Conservation (phyloP, 768 basidiomycete species). For the Leucosporidium yakuticum region DNA sequence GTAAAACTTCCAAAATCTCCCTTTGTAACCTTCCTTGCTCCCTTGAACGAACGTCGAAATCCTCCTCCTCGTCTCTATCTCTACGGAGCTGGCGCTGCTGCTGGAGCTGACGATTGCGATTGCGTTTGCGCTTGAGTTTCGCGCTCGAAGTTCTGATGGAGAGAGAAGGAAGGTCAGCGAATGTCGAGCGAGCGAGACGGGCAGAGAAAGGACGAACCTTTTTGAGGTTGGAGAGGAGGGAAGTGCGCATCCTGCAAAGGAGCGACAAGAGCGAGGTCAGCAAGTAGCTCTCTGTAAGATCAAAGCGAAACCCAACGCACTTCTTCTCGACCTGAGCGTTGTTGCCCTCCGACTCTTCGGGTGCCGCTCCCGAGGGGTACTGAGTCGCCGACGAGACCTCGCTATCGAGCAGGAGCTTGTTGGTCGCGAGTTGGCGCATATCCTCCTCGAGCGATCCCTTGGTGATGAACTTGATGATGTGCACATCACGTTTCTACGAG, state of each 20-base stretch:
- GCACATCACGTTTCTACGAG: constrained; percentile 59
- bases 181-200: not conserved
- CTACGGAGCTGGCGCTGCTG: no score
- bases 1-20: no score
- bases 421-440: constrained; percentile 54
- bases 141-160: no score
- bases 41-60: no score
- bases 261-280: not conserved
- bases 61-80: no score
- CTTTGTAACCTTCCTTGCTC: no score
- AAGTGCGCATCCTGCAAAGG: constrained; percentile 1
- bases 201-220: not conserved
- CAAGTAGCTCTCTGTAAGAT: not conserved
- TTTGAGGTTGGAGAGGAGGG: constrained; percentile 9
- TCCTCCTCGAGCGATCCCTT: constrained; percentile 65
- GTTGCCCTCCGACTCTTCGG: constrained; percentile 2
- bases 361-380: constrained; percentile 6
- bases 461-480: constrained; percentile 88
- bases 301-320: not conserved
- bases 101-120: no score
- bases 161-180: no score
- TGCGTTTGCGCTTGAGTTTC: no score
- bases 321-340: constrained; percentile 11
- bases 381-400: constrained; percentile 8
- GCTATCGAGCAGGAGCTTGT: constrained; percentile 25